Conservation (phyloP, 148 eudicot species). For the Camellia lanceoleosa region DNA sequence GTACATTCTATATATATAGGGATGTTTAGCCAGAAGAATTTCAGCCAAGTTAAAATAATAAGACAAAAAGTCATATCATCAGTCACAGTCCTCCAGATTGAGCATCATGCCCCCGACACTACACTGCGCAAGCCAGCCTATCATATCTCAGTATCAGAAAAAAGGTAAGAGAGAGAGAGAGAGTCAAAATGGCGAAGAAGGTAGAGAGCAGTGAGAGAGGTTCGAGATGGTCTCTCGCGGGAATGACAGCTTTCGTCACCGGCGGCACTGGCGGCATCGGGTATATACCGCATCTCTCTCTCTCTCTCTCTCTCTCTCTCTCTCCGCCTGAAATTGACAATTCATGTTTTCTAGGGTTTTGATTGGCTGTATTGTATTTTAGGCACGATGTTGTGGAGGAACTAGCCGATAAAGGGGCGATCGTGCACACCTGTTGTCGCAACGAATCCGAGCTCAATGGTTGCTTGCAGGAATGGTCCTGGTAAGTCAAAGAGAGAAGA, state of each 20-base stretch:
- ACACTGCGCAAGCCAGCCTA: too few relatives aligned
- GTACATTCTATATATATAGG: too few relatives aligned
- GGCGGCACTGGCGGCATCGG: slow-evolving; percentile 98
- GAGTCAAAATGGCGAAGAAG: background rate
- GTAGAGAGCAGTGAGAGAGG: slow-evolving; percentile 13
- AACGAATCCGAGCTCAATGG: slow-evolving; percentile 62
- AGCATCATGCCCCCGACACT: too few relatives aligned
- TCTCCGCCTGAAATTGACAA: too few relatives aligned
- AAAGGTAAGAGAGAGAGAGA: background rate
- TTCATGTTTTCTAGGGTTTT: background rate
- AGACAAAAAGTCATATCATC: too few relatives aligned
- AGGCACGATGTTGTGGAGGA: slow-evolving; percentile 87
- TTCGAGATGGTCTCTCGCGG: slow-evolving; percentile 70
- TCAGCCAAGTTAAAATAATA: too few relatives aligned
- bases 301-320: background rate
- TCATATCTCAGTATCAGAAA: too few relatives aligned
- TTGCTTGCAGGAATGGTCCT: slow-evolving; percentile 66
- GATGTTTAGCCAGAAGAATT: too few relatives aligned
- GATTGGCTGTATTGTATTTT: background rate
- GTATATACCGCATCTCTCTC: slow-evolving; percentile 23
- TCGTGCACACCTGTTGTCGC: slow-evolving; percentile 70
- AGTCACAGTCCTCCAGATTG: too few relatives aligned
- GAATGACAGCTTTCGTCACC: slow-evolving; percentile 85
- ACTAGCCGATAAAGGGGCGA: slow-evolving; percentile 71
- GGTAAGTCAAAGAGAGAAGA: slow-evolving; percentile 55